Base-by-base conservation (phyloP, 139 green algal genomes). In the Picochlorum sp. region DNA sequence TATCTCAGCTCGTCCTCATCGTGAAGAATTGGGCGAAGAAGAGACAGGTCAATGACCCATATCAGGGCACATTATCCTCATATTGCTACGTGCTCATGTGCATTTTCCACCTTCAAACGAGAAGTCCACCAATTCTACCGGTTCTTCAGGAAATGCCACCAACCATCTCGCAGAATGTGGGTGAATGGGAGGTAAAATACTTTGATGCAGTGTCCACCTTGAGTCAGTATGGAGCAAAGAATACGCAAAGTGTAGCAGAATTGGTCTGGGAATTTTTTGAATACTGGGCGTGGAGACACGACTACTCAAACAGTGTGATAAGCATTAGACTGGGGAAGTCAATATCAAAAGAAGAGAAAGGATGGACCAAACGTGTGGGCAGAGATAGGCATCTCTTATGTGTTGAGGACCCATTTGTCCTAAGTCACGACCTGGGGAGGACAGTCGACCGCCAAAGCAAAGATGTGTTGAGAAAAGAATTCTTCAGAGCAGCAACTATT, bases 21-120 rank as follows among this genome's bases (percentile, higher is more conserved):
- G 82, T 96, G 60, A 97, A 97, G 87, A 84, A 92, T 70, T 97
- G 90, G 90, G 90, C 90, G 52, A 93, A 92, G 77, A 64, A 68
- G 47, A 76, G 89, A 9, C 49, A 65, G 13, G 81, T 95, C 54
- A 96, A 96, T 68, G 85, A 94, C 64, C 77, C 86, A 1, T 96
- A 95, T 74, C 73, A 79, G 15, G 90, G 90, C 67, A 97, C 91
- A 5, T 85, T 97, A 6, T 91, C 80, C 18, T 87, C 75, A 54
- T 97, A 97, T 69, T 85, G 82, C 46, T 97, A 96, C 64, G 88
- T 91, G 47, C 76, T 97, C 34, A 91, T 97, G 85, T 88, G 77
- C 73, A 90, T 97, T n/a, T 67, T 84, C 73, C 82, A 87, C 21
- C 80, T 96, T 89, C 84, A 79, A 68, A 73, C 77, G 75, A 65